phyloP scores from a whole-genome alignment of 257 asterid genomes.

The Striga asiatica region DNA sequence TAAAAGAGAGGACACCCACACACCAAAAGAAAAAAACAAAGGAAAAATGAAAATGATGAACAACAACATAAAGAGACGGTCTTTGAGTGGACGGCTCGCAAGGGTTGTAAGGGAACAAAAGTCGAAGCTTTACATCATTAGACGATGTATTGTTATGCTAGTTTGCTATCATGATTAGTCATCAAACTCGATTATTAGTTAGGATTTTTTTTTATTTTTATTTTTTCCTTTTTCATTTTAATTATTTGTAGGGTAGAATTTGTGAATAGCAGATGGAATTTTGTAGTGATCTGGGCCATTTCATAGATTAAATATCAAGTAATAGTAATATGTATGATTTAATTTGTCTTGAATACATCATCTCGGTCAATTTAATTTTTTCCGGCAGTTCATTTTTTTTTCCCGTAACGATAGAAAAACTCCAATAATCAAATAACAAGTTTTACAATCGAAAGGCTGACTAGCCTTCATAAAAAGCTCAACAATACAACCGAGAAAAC shows the following conservation, averaged over 20 bases:
- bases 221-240: too few relatives aligned
- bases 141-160: background rate
- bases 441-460: too few relatives aligned
- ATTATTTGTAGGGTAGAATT: background rate
- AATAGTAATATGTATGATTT: too few relatives aligned
- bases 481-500: too few relatives aligned
- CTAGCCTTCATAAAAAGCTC: too few relatives aligned
- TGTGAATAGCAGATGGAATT: conserved; percentile 26
- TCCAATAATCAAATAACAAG: too few relatives aligned
- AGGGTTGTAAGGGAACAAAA: background rate
- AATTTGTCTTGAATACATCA: too few relatives aligned
- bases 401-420: too few relatives aligned
- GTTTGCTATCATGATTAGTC: background rate
- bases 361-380: too few relatives aligned
- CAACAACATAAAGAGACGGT: background rate
- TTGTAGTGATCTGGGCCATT: conserved; percentile 22
- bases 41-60: background rate
- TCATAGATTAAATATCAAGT: conserved; percentile 14
- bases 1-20: too few relatives aligned
- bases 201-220: background rate
- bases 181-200: background rate
- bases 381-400: too few relatives aligned
- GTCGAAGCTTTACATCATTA: background rate
- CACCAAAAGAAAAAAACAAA: background rate
- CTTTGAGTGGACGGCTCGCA: background rate